These are phyloP conservation scores for Ogataea methylovora DNA, from an alignment of 805 yeast genomes.

Conservation along the genomic window DNA sequence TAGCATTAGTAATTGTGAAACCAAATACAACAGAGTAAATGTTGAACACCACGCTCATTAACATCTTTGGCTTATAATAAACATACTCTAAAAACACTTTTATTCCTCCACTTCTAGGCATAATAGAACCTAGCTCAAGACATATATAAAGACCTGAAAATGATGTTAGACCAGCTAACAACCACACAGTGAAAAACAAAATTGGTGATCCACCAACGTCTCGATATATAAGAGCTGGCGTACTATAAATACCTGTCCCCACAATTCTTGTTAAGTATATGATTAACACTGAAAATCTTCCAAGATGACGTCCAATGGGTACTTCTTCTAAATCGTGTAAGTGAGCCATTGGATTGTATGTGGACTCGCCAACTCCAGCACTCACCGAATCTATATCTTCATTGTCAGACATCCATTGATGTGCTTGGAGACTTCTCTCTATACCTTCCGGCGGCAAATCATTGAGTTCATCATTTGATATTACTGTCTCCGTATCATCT, in stretches of 20 bases:
- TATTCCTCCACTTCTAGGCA: constrained; percentile 72
- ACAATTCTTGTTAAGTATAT: constrained; percentile 61
- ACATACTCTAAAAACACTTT: constrained; percentile 66
- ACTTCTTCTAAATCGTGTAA: constrained; percentile 33
- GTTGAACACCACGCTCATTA: constrained; percentile 40
- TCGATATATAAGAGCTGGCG: constrained; percentile 57
- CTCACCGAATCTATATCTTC: too few relatives aligned
- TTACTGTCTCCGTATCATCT: too few relatives aligned
- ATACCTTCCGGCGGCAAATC: too few relatives aligned
- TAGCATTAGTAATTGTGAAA: constrained; percentile 40
- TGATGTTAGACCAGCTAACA: constrained; percentile 51
- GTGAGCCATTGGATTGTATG: constrained; percentile 14
- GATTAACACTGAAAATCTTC: constrained; percentile 57
- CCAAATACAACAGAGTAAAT: constrained; percentile 43
- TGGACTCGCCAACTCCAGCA: too few relatives aligned
- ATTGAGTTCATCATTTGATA: too few relatives aligned
- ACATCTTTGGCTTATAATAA: constrained; percentile 50
- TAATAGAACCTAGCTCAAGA: constrained; percentile 61
- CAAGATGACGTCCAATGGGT: constrained; percentile 73
- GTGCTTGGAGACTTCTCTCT: too few relatives aligned
- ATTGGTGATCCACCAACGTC: constrained; percentile 64
- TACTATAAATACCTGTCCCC: constrained; percentile 75
- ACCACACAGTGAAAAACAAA: constrained; percentile 57
- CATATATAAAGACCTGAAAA: constrained; percentile 62
- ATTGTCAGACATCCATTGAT: too few relatives aligned